Percentiles rank a stretch among this genome's conserved stretches.
Evolutionary conservation across 768 basidiomycete species (phyloP).

Genomic region (Auricularia cornea): DNA sequence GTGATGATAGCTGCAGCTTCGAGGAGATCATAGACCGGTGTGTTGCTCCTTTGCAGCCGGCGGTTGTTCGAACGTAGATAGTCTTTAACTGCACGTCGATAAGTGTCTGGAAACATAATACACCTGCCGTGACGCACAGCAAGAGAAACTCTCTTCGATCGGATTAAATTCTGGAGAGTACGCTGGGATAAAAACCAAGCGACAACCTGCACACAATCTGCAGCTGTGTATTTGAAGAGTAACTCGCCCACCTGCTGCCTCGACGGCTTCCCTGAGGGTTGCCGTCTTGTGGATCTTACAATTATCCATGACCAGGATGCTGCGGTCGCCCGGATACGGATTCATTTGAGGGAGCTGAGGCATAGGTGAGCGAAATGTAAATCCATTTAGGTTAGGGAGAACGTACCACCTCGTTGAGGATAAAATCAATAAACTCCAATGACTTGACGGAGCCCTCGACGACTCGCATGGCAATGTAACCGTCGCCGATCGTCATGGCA

Average conservation of each 20-base stretch:
- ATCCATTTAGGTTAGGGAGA: background rate
- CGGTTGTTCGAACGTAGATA: slow-evolving; percentile 15
- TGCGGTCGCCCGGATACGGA: slow-evolving; percentile 17
- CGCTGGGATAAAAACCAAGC: slow-evolving; percentile 22
- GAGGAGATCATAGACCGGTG: background rate
- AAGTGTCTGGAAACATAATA: background rate
- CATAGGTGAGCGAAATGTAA: too few species aligned
- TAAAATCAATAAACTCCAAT: slow-evolving; percentile 28
- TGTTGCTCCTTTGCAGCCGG: background rate
- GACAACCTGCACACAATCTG: slow-evolving; percentile 12
- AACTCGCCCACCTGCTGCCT: slow-evolving; percentile 13
- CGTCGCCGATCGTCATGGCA: slow-evolving; percentile 22
- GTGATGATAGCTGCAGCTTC: background rate
- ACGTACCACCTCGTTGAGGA: slow-evolving; percentile 29
- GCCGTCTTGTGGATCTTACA: slow-evolving; percentile 23
- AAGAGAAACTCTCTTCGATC: slow-evolving; percentile 28
- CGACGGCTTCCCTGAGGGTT: slow-evolving; percentile 15
- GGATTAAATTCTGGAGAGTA: slow-evolving; percentile 31
- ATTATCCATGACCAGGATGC: slow-evolving; percentile 24
- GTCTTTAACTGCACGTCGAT: slow-evolving; percentile 14
- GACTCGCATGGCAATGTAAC: slow-evolving; percentile 25
- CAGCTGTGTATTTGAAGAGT: background rate
- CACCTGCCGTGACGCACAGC: background rate
- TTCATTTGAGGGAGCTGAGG: slow-evolving; percentile 19
- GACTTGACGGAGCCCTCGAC: slow-evolving; percentile 28